Base-by-base conservation (phyloP, 176 grass and related monocot species). In the Cenchrus americanus region DNA sequence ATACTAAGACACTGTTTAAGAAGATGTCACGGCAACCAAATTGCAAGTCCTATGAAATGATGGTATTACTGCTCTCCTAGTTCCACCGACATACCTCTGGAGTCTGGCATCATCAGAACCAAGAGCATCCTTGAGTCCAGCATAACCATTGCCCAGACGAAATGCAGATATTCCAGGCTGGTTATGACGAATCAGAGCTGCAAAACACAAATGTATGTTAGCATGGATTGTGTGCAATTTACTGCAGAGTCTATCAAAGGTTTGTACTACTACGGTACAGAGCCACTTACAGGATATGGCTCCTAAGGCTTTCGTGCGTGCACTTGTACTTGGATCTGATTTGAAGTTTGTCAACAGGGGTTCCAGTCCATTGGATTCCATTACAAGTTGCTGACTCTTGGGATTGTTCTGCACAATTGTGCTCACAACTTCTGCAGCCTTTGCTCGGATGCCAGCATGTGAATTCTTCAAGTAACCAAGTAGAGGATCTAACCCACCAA, bases 341-440 rank as follows among this genome's bases (percentile, higher is more conserved):
- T 65, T 83, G 77, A 99, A 99, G 87, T 96, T 99, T n/a, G 80
- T 75, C 76, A 99, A 52, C 14, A 99, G 86, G 46, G 96, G 91
- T 47, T 99, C 93, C 1, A 99, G 77, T 26, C 96, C 96, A 75
- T 90, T 89, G 47, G 87, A 85, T 77, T 94, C 96, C 87, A 96
- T 92, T 22, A 99, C 91, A 75, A 96, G 91, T 80, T 92, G 88
- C 76, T 94, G 93, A 62, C 91, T 96, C 64, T 82, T 92, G 18
- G 91, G 91, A 68, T 99, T 99, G 85, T 99, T 99, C 69, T 99
- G 91, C 53, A 96, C 96, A 79, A 96, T 84, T 10, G 91, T 96
- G 52, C 89, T 90, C 1, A 99, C 87, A 82, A 94, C 91, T 75
- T 99, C 93, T n/a, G 96, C 93, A 26, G 96, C 91, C 86, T 99